Percentiles rank a stretch among this genome's conserved stretches.
phyloP scores from a whole-genome alignment of 202 grass and related monocot species.

The Musa balbisiana region DNA sequence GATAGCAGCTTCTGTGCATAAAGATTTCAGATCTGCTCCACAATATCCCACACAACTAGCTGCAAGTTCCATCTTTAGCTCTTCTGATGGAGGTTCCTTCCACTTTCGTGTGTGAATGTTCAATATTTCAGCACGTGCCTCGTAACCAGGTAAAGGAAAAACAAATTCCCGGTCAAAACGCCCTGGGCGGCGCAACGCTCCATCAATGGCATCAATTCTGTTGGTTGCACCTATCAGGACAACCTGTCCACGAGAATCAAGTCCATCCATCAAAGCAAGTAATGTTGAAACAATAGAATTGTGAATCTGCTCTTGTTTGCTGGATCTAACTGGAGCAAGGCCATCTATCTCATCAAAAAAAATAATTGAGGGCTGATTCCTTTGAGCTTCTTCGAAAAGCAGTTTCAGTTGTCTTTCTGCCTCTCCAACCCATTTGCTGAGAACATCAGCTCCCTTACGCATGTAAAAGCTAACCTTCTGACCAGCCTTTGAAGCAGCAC shows the following conservation, averaged over 20 bases:
- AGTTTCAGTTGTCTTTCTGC: conserved; percentile 97
- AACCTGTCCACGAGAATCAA: conserved; percentile 98
- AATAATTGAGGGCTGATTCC: conserved; percentile 97
- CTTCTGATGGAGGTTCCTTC: conserved; percentile 76
- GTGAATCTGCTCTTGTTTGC: conserved; percentile 99
- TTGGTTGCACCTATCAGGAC: conserved; percentile 99
- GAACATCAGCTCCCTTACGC: conserved; percentile 99
- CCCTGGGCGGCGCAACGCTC: conserved; percentile 86
- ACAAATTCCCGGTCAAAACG: conserved; percentile 96
- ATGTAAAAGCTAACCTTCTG: conserved; percentile 99
- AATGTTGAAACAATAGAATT: conserved; percentile 99
- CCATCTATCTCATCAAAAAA: conserved; percentile 99
- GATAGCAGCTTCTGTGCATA: conserved; percentile 98
- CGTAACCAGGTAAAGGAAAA: conserved; percentile 94
- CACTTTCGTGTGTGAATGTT: conserved; percentile 98
- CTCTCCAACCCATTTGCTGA: conserved; percentile 99
- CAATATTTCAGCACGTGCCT: conserved; percentile 85
- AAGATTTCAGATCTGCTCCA: conserved; percentile 93
- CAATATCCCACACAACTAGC: conserved; percentile 97
- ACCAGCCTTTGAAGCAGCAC: conserved; percentile 85
- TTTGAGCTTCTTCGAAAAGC: conserved; percentile 99
- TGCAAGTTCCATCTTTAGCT: conserved; percentile 87
- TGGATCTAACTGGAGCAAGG: conserved; percentile 96
- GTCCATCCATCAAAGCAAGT: conserved; percentile 98
- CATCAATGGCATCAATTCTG: conserved; percentile 98